These are phyloP conservation scores for Penicillium tannophilum DNA, from an alignment of 495 filamentous ascomycete genomes.

Conservation along the genomic window DNA sequence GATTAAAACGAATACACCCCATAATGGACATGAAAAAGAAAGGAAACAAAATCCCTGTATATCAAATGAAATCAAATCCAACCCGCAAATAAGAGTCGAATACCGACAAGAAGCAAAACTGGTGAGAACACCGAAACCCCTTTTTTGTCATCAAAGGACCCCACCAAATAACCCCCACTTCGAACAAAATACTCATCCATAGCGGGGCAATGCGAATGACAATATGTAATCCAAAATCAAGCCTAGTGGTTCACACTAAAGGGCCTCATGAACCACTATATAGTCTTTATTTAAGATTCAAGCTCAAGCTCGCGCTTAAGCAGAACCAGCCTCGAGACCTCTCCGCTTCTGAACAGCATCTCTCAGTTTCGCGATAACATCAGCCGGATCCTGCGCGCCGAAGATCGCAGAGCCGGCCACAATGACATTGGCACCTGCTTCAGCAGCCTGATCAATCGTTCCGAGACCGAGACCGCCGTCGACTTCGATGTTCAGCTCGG, in stretches of 20 bases:
- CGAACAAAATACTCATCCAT: not conserved
- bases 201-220: not conserved
- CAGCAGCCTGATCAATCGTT: slow-evolving; percentile 92
- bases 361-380: slow-evolving; percentile 79
- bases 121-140: slow-evolving; percentile 27
- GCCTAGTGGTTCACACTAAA: no score
- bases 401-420: slow-evolving; percentile 98
- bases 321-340: slow-evolving; percentile 2
- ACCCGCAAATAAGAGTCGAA: not conserved
- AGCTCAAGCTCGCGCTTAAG: not conserved
- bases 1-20: slow-evolving; percentile 10
- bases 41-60: not conserved
- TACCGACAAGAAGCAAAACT: slow-evolving; percentile 8
- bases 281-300: not conserved
- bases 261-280: no score
- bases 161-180: slow-evolving; percentile 4
- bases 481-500: slow-evolving; percentile 93
- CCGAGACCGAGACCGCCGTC: slow-evolving; percentile 87
- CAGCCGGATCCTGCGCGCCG: slow-evolving; percentile 81
- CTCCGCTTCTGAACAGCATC: slow-evolving; percentile 70
- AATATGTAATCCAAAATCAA: not conserved
- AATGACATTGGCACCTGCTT: slow-evolving; percentile 96
- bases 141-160: slow-evolving; percentile 17
- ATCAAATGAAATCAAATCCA: slow-evolving; percentile 2
- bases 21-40: not conserved